phyloP scores from a whole-genome alignment of 179 eudicot species.

The Carnegiea gigantea region DNA sequence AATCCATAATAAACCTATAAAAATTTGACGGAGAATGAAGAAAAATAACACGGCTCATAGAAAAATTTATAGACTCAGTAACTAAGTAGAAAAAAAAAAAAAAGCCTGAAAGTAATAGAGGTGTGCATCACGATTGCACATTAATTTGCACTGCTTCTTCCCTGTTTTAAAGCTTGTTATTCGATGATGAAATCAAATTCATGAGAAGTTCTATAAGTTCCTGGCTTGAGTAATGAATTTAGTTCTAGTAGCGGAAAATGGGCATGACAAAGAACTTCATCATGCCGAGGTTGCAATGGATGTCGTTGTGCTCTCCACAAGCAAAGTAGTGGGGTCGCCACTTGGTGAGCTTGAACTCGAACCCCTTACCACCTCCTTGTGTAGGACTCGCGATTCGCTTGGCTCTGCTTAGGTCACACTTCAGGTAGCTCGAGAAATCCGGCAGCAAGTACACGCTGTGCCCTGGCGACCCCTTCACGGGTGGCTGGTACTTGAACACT shows the following conservation, averaged over 20 bases:
- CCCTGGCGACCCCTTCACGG: conserved; percentile 40
- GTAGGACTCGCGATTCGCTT: conserved; percentile 35
- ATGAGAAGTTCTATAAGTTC: background rate
- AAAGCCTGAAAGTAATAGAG: background rate
- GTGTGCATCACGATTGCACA: background rate
- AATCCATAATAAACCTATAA: background rate
- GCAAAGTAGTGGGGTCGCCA: conserved; percentile 61
- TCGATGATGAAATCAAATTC: background rate
- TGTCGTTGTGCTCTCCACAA: conserved; percentile 58
- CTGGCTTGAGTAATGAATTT: background rate
- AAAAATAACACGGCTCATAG: background rate
- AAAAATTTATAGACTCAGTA: background rate
- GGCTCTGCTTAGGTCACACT: conserved; percentile 51
- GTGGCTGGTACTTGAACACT: conserved; percentile 56
- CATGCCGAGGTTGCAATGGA: conserved; percentile 49
- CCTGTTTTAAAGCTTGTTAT: background rate
- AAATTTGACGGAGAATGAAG: no score
- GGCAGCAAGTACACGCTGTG: conserved; percentile 60
- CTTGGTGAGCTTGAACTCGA: conserved; percentile 44
- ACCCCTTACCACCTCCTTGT: conserved; percentile 51
- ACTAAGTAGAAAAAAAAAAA: background rate
- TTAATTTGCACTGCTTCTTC: conserved; percentile 10
- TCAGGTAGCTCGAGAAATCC: conserved; percentile 48
- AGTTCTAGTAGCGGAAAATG: conserved; percentile 23
- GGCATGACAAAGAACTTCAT: conserved; percentile 66